Base-by-base conservation (phyloP, 2,329 filamentous ascomycete genomes). In the Sporothrix pseudoabietina region DNA sequence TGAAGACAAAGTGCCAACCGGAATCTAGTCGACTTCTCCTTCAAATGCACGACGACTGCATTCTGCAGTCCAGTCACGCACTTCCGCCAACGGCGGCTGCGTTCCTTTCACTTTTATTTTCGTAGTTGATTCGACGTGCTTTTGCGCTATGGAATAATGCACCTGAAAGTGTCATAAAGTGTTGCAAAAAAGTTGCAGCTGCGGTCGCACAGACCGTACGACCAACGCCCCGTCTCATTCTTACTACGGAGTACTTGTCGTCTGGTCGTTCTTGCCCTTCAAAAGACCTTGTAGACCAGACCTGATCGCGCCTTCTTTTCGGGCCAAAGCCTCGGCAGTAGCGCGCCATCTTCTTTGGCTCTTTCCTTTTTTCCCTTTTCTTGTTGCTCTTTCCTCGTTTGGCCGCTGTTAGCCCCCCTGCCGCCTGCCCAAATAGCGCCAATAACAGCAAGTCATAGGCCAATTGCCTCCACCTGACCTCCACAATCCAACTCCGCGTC, bases 251-350 rank as follows among this genome's bases (percentile, higher is more conserved):
- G n/a, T n/a, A n/a, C 14, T 19, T 49, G 44, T 19, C 14, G 44
- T 16, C 10, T 35, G 35, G 35, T 35, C 35, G 35, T 35, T 32
- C n/a, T 30, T 22, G 54, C 54, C 54, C 30, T 10, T 4, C 9
- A 30, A 59, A 35, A 35, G 35, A 35, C 35, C 8, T 35, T 2
- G 35, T 3, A 5, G 35, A 14, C 26, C 22, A 12, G 26, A 6
- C 26, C 54, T 32, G 54, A 19, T 26, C 30, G 30, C 55, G 19
- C 30, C 30, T 59, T 49, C 44, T 14, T 6, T 59, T 59, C 16
- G 57, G n/a, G 39, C n/a, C 39, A 47, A 70, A 68, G 49, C 73
- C 74, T 74, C 73, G 74, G 74, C 57, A 73, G 73, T 75, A 72
- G 71, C 71, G 74, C 59, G 26, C 16, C 14, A 9, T 16, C 63